Evolutionary conservation across 768 basidiomycete species (phyloP).

Genomic region (Podaxis rugospora): DNA sequence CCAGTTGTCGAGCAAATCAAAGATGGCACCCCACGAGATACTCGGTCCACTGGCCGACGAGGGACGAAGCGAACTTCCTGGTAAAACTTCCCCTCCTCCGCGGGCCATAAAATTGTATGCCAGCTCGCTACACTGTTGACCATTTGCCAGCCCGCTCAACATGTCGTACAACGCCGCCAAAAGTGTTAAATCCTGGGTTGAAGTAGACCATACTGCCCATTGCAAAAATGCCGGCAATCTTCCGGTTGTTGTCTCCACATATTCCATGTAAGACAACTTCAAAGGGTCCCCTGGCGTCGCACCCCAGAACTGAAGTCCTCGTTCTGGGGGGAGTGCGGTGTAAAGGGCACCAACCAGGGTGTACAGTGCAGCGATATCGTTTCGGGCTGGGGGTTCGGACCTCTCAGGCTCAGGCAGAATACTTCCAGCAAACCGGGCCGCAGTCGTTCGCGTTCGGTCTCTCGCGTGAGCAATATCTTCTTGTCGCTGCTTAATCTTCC

Average conservation of each 20-base stretch:
- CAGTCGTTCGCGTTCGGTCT: conserved; percentile 54
- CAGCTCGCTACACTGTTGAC: conserved; percentile 79
- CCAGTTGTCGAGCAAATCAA: conserved; percentile 75
- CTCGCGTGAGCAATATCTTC: conserved; percentile 77
- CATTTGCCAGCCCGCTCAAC: conserved; percentile 79
- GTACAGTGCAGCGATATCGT: conserved; percentile 82
- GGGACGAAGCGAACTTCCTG: conserved; percentile 52
- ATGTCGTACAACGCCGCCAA: conserved; percentile 83
- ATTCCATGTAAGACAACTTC: conserved; percentile 50
- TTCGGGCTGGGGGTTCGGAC: conserved; percentile 49
- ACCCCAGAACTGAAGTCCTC: conserved; percentile 85
- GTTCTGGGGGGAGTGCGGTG: conserved; percentile 64
- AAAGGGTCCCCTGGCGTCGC: conserved; percentile 39
- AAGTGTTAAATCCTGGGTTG: conserved; percentile 68
- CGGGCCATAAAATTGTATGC: conserved; percentile 87
- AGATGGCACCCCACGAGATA: conserved; percentile 77
- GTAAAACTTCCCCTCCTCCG: conserved; percentile 66
- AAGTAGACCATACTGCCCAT: conserved; percentile 87
- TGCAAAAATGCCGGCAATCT: conserved; percentile 61
- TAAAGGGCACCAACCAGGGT: conserved; percentile 82
- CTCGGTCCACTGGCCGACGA: conserved; percentile 48
- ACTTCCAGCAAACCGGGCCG: conserved; percentile 37
- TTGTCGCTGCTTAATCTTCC: conserved; percentile 86
- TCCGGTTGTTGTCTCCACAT: conserved; percentile 50
- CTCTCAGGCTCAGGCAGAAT: conserved; percentile 37